phyloP scores from a whole-genome alignment of 352 stramenopile genomes.

The Pythium myriotylum region DNA sequence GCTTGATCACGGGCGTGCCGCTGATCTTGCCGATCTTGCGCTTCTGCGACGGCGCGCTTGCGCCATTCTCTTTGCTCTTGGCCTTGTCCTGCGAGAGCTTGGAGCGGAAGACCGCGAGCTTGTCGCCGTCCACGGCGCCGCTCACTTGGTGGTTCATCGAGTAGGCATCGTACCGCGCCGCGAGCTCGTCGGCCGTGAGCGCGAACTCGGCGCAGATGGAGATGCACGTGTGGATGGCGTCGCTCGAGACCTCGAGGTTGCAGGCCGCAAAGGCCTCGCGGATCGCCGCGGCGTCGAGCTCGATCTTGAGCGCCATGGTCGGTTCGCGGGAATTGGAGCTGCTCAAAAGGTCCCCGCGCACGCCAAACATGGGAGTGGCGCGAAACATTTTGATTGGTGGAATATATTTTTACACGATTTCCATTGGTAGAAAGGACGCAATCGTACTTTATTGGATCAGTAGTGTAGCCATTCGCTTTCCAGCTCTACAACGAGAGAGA shows the following conservation, averaged over 20 bases:
- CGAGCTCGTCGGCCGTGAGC: conserved; percentile 78
- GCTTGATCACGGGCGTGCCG: conserved; percentile 68
- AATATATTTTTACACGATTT: conserved; percentile 36
- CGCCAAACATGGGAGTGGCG: conserved; percentile 6
- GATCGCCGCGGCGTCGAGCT: conserved; percentile 58
- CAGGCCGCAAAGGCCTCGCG: conserved; percentile 70
- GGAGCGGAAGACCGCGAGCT: conserved; percentile 71
- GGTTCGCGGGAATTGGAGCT: neutral
- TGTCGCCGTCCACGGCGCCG: conserved; percentile 54
- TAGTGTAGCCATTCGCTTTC: too few species aligned
- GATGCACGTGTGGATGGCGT: conserved; percentile 69
- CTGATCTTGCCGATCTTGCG: conserved; percentile 50
- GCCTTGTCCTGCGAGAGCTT: conserved; percentile 60
- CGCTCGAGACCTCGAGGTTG: conserved; percentile 74
- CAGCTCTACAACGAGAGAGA: too few species aligned
- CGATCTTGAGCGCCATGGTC: conserved; percentile 41
- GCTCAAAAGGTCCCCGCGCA: neutral
- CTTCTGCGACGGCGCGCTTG: conserved; percentile 37
- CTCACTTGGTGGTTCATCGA: conserved; percentile 85
- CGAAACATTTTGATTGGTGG: conserved; percentile 14
- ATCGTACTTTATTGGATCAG: conserved; percentile 1
- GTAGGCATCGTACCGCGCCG: conserved; percentile 83
- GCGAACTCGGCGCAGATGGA: conserved; percentile 74
- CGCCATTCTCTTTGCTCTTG: conserved; percentile 41
- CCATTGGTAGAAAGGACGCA: conserved; percentile 28